Percentiles rank a stretch among this genome's conserved stretches.
These are phyloP conservation scores for Lantana camara DNA, from an alignment of 257 asterid species.

Conservation along the genomic window DNA sequence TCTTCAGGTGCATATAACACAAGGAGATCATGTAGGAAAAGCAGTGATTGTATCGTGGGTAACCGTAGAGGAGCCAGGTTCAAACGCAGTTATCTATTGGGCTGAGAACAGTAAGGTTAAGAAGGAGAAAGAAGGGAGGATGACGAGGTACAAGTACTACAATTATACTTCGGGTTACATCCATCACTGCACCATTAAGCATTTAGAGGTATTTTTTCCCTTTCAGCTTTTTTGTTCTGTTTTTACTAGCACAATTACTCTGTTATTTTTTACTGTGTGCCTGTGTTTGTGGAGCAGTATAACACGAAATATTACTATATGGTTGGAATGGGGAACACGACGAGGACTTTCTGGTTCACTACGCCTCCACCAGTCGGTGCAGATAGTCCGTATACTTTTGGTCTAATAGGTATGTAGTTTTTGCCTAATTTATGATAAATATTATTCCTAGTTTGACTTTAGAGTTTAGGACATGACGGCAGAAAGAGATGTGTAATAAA, in stretches of 20 bases:
- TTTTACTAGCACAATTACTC: background rate
- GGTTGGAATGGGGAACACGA: slow-evolving; percentile 58
- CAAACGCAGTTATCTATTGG: slow-evolving; percentile 62
- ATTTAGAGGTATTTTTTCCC: slow-evolving; percentile 49
- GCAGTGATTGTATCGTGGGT: slow-evolving; percentile 95
- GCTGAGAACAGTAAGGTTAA: slow-evolving; percentile 43
- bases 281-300: slow-evolving; percentile 44
- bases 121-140: slow-evolving; percentile 41
- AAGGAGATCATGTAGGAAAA: slow-evolving; percentile 83
- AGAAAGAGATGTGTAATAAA: no score
- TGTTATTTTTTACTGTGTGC: no score
- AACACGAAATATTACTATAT: slow-evolving; percentile 78
- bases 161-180: slow-evolving; percentile 85
- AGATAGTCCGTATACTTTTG: slow-evolving; percentile 86
- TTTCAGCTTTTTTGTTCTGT: background rate
- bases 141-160: slow-evolving; percentile 55
- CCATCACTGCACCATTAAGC: slow-evolving; percentile 60
- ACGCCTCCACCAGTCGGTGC: slow-evolving; percentile 86
- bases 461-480: no score
- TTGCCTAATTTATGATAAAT: background rate
- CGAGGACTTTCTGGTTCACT: slow-evolving; percentile 71
- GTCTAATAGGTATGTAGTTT: slow-evolving; percentile 68
- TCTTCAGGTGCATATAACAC: slow-evolving; percentile 82
- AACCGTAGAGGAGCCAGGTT: slow-evolving; percentile 72
- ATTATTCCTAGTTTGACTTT: no score